Evolutionary conservation across 1,284 basidiomycete species (phyloP).

Genomic region (Sporisorium exsertum): DNA sequence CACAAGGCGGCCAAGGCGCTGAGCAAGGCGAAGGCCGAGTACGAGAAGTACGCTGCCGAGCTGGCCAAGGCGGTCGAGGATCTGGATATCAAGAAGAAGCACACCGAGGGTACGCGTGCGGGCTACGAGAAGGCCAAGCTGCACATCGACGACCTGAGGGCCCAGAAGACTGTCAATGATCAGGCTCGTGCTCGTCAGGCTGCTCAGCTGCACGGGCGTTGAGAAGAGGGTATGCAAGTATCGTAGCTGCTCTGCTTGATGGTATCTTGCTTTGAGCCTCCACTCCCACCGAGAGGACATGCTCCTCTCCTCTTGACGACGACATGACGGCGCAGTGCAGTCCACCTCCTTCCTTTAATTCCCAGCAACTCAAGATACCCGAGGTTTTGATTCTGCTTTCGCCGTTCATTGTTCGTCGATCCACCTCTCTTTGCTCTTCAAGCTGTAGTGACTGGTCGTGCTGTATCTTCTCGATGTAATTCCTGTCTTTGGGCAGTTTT

Average conservation of each 20-base stretch:
- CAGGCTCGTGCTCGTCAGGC: conserved; percentile 49
- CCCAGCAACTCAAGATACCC: conserved; percentile 24
- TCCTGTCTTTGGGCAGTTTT: not conserved
- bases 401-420: not conserved
- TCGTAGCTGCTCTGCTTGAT: too few relatives aligned
- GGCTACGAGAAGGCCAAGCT: conserved; percentile 56
- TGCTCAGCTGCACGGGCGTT: conserved; percentile 42
- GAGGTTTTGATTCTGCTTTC: not conserved
- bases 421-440: not conserved
- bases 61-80: conserved; percentile 59
- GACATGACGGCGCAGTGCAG: not conserved
- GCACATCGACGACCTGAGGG: conserved; percentile 54
- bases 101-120: conserved; percentile 49
- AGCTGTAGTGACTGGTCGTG: not conserved
- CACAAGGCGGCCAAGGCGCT: conserved; percentile 62
- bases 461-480: not conserved
- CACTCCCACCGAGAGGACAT: too few relatives aligned
- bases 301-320: not conserved
- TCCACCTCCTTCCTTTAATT: conserved; percentile 6
- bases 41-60: conserved; percentile 57
- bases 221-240: too few relatives aligned
- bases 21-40: conserved; percentile 52
- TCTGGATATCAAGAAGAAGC: conserved; percentile 64
- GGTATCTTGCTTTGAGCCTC: too few relatives aligned
- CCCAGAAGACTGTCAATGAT: conserved; percentile 57